Conservation (phyloP, 768 basidiomycete genomes). For the Russula abietina region DNA sequence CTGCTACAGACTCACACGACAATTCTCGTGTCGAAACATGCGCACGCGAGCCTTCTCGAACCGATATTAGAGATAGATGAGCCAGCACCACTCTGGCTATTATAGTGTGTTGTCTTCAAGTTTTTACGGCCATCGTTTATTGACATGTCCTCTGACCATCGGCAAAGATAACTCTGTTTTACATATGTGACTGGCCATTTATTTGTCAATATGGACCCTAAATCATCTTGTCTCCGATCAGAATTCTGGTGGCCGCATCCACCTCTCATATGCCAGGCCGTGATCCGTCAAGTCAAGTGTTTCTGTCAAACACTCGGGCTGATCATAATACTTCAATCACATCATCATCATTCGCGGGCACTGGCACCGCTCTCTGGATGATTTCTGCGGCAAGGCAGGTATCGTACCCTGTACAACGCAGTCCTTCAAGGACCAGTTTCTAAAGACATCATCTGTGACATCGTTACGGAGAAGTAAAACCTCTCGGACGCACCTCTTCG, state of each 20-base stretch:
- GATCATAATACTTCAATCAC: too few relatives aligned
- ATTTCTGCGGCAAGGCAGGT: not conserved
- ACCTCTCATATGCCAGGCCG: too few relatives aligned
- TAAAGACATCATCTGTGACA: not conserved
- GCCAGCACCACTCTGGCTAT: too few relatives aligned
- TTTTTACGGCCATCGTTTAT: not conserved
- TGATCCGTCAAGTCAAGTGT: too few relatives aligned
- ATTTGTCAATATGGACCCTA: too few relatives aligned
- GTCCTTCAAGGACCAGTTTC: not conserved
- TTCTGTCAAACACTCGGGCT: too few relatives aligned
- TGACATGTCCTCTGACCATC: not conserved
- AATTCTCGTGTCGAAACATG: not conserved
- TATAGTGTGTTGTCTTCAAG: not conserved
- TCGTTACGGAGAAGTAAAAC: too few relatives aligned
- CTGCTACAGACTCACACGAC: not conserved
- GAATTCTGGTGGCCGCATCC: too few relatives aligned
- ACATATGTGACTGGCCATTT: too few relatives aligned
- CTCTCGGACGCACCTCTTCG: not conserved
- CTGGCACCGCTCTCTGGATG: not conserved
- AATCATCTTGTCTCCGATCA: too few relatives aligned
- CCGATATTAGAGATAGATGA: not conserved
- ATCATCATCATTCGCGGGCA: too few relatives aligned
- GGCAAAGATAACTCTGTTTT: not conserved
- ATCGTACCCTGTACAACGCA: not conserved
- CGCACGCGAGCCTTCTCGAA: not conserved